Evolutionary conservation across 352 stramenopile species (phyloP).

Genomic region (Pythium sukuiense): DNA sequence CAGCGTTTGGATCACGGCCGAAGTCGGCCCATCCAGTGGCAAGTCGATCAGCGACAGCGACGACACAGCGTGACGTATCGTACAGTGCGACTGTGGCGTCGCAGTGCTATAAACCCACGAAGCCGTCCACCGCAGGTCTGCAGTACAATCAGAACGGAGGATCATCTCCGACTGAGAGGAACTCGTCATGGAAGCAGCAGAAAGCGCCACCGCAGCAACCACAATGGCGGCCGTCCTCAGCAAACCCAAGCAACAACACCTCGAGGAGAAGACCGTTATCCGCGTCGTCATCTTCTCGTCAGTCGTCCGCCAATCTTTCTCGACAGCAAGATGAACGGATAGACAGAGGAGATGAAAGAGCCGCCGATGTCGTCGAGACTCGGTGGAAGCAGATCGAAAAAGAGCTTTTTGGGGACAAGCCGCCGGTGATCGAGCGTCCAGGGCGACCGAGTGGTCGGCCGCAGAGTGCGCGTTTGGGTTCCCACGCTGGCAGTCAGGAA

Average conservation of each 20-base stretch:
- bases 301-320: not conserved
- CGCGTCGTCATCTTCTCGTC: conserved; percentile 13
- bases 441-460: conserved; percentile 25
- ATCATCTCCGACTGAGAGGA: conserved; percentile 14
- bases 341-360: not conserved
- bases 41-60: not conserved
- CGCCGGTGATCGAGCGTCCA: not conserved
- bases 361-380: conserved; percentile 7
- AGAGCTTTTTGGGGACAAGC: conserved; percentile 15
- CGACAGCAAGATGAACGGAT: not conserved
- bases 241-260: not conserved
- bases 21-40: conserved; percentile 42
- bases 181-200: not conserved
- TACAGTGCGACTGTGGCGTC: conserved; percentile 63
- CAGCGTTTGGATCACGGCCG: conserved; percentile 24
- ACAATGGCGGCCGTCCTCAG: conserved; percentile 14
- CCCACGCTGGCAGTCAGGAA: not conserved
- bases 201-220: not conserved
- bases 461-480: conserved; percentile 36
- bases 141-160: conserved; percentile 28
- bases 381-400: conserved; percentile 24
- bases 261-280: conserved; percentile 21
- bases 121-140: conserved; percentile 39
- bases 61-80: conserved; percentile 34
- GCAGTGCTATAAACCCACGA: conserved; percentile 60